Evolutionary conservation across 371 early-diverging fungal species (phyloP).

Genomic region (Actinomucor elegans): DNA sequence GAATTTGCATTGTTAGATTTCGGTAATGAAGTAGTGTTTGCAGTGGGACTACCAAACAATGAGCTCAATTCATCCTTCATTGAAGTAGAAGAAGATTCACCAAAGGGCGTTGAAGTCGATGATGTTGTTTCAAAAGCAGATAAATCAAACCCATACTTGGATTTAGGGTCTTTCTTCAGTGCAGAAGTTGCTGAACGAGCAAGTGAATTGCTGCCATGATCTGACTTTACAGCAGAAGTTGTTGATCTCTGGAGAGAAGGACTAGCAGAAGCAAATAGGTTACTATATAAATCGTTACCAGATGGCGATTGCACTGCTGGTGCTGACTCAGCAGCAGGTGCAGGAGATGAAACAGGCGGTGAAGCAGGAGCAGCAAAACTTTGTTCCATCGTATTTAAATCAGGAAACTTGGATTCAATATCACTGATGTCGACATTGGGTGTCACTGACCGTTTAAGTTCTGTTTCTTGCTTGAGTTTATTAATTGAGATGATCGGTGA

Average conservation of each 20-base stretch:
- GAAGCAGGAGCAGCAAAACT: conserved; percentile 18
- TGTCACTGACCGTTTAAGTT: conserved; percentile 9
- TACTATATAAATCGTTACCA: too few species aligned
- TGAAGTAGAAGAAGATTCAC: conserved; percentile 3
- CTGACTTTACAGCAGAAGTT: not conserved
- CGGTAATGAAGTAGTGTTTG: conserved; percentile 12
- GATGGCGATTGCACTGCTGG: not conserved
- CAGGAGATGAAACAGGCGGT: not conserved
- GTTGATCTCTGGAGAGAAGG: not conserved
- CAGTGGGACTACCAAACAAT: conserved; percentile 24
- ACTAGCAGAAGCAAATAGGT: not conserved
- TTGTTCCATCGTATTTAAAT: conserved; percentile 45
- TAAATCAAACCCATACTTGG: conserved; percentile 49
- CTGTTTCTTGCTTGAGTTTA: conserved; percentile 28
- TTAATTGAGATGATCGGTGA: conserved; percentile 32
- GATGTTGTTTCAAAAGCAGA: conserved; percentile 39
- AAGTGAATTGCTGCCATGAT: not conserved
- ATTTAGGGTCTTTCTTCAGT: conserved; percentile 13
- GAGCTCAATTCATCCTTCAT: conserved; percentile 42
- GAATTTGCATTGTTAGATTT: not conserved
- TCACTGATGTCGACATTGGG: conserved; percentile 39
- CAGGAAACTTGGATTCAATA: conserved; percentile 53
- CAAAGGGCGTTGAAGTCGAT: not conserved
- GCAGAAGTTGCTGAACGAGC: not conserved
- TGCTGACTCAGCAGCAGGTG: not conserved